Percentiles rank a stretch among this genome's conserved stretches.
Conservation (phyloP, 2,329 filamentous ascomycete species). For the Septoria petroselini region DNA sequence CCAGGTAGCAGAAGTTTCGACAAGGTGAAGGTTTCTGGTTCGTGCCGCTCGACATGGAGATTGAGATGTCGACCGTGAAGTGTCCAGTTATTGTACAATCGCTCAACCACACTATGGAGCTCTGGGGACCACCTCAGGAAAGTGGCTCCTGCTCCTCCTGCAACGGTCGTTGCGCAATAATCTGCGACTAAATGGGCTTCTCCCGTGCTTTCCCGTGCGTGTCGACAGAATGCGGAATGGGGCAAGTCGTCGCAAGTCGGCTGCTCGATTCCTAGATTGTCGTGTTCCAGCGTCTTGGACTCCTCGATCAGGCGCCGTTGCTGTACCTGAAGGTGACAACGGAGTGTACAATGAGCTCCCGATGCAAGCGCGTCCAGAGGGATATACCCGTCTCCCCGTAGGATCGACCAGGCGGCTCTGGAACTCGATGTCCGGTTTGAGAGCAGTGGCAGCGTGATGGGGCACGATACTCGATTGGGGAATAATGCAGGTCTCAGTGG, state of each 20-base stretch:
- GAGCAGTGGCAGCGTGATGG: constrained; percentile 8
- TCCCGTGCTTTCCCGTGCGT: constrained; percentile 16
- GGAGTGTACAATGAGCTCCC: constrained; percentile 17
- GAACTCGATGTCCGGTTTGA: constrained; percentile 23
- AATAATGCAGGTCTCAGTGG: constrained; percentile 25
- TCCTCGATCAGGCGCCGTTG: constrained; percentile 22
- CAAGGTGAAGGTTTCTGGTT: constrained; percentile 21
- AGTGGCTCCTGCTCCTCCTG: constrained; percentile 19
- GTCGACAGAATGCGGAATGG: constrained; percentile 13
- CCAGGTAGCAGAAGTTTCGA: constrained; percentile 9
- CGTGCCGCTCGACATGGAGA: constrained; percentile 26
- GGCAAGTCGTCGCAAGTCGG: constrained; percentile 21
- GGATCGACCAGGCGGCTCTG: constrained; percentile 24
- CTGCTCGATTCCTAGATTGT: constrained; percentile 26
- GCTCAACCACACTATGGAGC: constrained; percentile 10
- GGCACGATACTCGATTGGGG: constrained; percentile 14
- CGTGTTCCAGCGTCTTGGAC: constrained; percentile 10
- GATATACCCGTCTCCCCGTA: constrained; percentile 25
- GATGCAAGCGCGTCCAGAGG: constrained; percentile 23
- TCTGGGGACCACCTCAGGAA: constrained; percentile 10
- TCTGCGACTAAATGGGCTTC: constrained; percentile 18
- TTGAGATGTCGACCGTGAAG: constrained; percentile 10
- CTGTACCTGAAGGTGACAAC: constrained; percentile 12
- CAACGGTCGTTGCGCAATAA: constrained; percentile 24
- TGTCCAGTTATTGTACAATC: constrained; percentile 22